These are phyloP conservation scores for Ascocoryne sarcoides DNA, from an alignment of 2,329 filamentous ascomycete species.

Conservation along the genomic window DNA sequence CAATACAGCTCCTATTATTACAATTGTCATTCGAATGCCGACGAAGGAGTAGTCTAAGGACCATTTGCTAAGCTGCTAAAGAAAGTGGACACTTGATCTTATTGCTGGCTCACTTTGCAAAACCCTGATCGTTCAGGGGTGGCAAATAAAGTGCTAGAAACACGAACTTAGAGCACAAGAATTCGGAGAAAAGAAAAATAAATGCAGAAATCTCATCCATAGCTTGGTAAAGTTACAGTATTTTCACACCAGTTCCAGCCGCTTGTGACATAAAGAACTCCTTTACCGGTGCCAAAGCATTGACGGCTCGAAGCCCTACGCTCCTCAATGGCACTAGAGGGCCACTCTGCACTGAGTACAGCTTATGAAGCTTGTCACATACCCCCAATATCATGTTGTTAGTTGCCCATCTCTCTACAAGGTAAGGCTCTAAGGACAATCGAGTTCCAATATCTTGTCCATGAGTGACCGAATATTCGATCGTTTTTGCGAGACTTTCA, in stretches of 20 bases:
- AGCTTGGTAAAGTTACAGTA: constrained; percentile 27
- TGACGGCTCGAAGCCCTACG: constrained; percentile 66
- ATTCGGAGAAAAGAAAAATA: too few species aligned
- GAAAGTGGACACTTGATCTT: too few species aligned
- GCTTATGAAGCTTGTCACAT: constrained; percentile 84
- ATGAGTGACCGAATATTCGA: constrained; percentile 68
- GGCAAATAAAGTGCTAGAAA: too few species aligned
- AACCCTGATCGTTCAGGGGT: too few species aligned
- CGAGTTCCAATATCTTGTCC: constrained; percentile 80
- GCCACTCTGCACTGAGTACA: constrained; percentile 74
- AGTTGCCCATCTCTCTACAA: constrained; percentile 67
- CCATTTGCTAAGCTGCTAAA: too few species aligned
- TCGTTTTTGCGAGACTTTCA: constrained; percentile 63
- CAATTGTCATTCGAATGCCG: too few species aligned
- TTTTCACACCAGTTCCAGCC: constrained; percentile 43
- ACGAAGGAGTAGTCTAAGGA: too few species aligned
- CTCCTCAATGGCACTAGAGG: constrained; percentile 75
- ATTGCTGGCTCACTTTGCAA: too few species aligned
- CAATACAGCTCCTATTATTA: too few species aligned
- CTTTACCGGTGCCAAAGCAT: constrained; percentile 69
- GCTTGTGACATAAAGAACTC: constrained; percentile 75
- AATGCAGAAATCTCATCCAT: too few species aligned
- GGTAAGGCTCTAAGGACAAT: constrained; percentile 74
- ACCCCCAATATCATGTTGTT: constrained; percentile 75
- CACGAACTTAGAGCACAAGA: too few species aligned